Percentiles rank a stretch among this genome's conserved stretches.
Conservation (phyloP, 495 filamentous ascomycete species). For the Amniculicola lignicola region DNA sequence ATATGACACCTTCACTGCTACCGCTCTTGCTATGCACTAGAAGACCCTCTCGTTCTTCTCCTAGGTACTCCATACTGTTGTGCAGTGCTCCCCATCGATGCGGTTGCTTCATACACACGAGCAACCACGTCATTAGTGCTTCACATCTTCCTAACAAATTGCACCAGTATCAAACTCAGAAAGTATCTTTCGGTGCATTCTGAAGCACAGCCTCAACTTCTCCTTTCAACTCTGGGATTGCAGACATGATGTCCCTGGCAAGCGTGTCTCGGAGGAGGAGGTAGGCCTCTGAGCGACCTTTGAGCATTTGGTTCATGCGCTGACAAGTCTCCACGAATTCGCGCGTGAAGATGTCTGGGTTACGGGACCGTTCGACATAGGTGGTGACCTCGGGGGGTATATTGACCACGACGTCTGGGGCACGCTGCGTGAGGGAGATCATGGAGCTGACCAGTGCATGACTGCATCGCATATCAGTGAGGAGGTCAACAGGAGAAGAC, state of each 20-base stretch:
- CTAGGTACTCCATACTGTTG: no score
- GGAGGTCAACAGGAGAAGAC: not conserved
- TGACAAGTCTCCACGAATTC: constrained; percentile 93
- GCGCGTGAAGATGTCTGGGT: constrained; percentile 97
- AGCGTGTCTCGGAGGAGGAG: constrained; percentile 74
- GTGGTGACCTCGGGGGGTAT: constrained; percentile 87
- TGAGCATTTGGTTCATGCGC: constrained; percentile 75
- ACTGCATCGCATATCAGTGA: constrained; percentile 26
- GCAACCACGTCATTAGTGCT: not conserved
- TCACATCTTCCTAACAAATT: not conserved
- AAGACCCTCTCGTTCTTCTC: no score
- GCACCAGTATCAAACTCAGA: no score
- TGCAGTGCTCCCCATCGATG: no score
- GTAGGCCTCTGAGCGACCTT: constrained; percentile 82
- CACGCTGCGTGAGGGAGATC: constrained; percentile 45
- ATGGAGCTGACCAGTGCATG: constrained; percentile 43
- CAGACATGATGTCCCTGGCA: constrained; percentile 71
- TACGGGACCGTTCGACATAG: constrained; percentile 89
- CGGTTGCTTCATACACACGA: not conserved
- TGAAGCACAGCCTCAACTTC: constrained; percentile 68
- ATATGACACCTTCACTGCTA: no score
- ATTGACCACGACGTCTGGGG: constrained; percentile 46
- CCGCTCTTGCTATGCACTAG: no score
- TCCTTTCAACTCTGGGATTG: constrained; percentile 69
- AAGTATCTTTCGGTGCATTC: constrained; percentile 44